Base-by-base conservation (phyloP, 2,329 filamentous ascomycete species). In the Penicillium carneum region DNA sequence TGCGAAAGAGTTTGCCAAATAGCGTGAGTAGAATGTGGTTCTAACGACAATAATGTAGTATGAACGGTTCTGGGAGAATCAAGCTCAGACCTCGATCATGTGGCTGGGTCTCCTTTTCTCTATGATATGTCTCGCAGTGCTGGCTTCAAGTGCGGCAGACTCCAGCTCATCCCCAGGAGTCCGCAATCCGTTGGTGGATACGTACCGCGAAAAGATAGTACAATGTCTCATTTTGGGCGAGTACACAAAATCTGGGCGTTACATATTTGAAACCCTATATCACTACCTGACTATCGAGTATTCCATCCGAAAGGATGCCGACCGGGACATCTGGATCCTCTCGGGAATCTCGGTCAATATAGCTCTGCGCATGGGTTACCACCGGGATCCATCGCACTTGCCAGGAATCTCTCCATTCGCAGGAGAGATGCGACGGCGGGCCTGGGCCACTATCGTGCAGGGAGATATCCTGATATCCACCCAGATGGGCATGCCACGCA, bases 401-500 rank as follows among this genome's bases (percentile, higher is more conserved):
- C 74, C 82, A 2, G 78, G 76, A 38, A 82, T 87, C 47, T 78
- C 82, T 0, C 78, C 82, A 1, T 85, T 86, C 62, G 78, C 84
- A 59, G 85, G 82, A 16, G 86, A 88, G 71, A 84, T 81, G 72
- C 69, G 79, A 29, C 70, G 79, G 26, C 74, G 79, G 8, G 58
- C 76, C 1, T 81, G 79, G 79, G 72, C 75, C 7, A 72, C 72
- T 23, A 65, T 77, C 3, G 62, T 73, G 1, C 84, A 87, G 71
- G 79, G 88, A 48, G 87, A 90, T 66, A 72, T 86, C 2, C 75
- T 89, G 11, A 81, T 86, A 1, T 83, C 85, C 0, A 88, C 87
- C 69, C 86, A 89, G 67, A 81, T 89, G 68, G 88, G 87, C 1
- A 76, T 90, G 39, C 87, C 87, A 2, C 83, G 82, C 62, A 85